Conservation (phyloP, 1,139 yeast species). For the Yamadazyma sp. region DNA sequence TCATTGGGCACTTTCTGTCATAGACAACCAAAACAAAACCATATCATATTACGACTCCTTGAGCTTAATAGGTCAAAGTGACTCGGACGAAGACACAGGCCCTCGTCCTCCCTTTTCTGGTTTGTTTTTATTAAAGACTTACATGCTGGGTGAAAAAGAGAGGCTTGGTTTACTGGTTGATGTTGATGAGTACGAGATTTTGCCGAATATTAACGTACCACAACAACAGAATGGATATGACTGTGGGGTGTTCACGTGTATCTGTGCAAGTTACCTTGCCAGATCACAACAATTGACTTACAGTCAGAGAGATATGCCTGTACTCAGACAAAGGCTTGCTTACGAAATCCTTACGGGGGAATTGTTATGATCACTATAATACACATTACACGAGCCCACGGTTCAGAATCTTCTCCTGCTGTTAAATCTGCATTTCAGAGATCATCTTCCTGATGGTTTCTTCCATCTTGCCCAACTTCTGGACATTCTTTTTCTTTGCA, state of each 20-base stretch:
- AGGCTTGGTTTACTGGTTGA: slow-evolving; percentile 38
- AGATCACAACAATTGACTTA: slow-evolving; percentile 49
- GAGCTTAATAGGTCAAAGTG: slow-evolving; percentile 53
- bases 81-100: slow-evolving; percentile 37
- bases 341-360: slow-evolving; percentile 33
- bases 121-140: slow-evolving; percentile 53
- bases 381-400: no score
- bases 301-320: slow-evolving; percentile 68
- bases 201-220: slow-evolving; percentile 56
- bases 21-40: slow-evolving; percentile 58
- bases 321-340: slow-evolving; percentile 72
- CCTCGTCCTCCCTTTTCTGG: slow-evolving; percentile 8
- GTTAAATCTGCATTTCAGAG: no score
- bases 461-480: no score
- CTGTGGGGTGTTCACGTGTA: slow-evolving; percentile 93
- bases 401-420: no score
- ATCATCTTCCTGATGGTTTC: no score
- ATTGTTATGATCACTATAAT: slow-evolving; percentile 1
- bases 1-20: slow-evolving; percentile 91
- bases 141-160: slow-evolving; percentile 58
- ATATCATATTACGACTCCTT: slow-evolving; percentile 81
- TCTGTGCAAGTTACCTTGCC: slow-evolving; percentile 66
- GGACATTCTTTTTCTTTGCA: no score
- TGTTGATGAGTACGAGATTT: slow-evolving; percentile 30
- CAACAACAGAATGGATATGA: slow-evolving; percentile 89